phyloP scores from a whole-genome alignment of 2,329 filamentous ascomycete species.

The Cladorrhinum sp. region DNA sequence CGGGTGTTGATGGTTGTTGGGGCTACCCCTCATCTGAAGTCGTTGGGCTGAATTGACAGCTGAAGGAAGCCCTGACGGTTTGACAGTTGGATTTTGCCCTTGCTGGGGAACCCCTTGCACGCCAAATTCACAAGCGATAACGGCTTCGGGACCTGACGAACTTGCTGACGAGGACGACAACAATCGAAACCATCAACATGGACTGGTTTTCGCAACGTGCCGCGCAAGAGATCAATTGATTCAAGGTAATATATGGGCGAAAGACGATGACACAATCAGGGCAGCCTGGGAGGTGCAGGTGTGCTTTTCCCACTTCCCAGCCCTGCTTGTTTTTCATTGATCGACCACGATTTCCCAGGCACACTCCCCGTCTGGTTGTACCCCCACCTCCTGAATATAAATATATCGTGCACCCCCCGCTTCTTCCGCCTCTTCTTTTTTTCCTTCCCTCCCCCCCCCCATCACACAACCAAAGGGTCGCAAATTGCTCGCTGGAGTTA shows the following conservation, averaged over 20 bases:
- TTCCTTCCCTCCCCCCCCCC: conserved; percentile 51
- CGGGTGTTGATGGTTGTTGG: neutral
- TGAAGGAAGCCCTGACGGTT: neutral
- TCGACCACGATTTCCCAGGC: conserved; percentile 21
- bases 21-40: conserved; percentile 10
- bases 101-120: neutral
- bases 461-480: conserved; percentile 54
- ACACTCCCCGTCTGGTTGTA: conserved; percentile 16
- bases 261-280: neutral
- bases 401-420: conserved; percentile 35
- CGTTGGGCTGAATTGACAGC: neutral
- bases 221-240: conserved; percentile 4
- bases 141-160: neutral
- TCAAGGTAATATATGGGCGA: neutral
- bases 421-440: conserved; percentile 39
- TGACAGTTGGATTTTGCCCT: too few relatives aligned
- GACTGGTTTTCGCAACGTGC: conserved; percentile 8
- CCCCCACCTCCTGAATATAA: conserved; percentile 34
- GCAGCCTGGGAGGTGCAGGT: neutral
- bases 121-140: conserved; percentile 4
- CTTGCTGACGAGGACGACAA: neutral
- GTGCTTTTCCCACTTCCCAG: conserved; percentile 12
- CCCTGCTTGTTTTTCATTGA: conserved; percentile 22
- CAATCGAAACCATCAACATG: neutral
- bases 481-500: conserved; percentile 52